Evolutionary conservation across 371 early-diverging fungal genomes (phyloP).

Genomic region (Syncephalastrum racemosum): DNA sequence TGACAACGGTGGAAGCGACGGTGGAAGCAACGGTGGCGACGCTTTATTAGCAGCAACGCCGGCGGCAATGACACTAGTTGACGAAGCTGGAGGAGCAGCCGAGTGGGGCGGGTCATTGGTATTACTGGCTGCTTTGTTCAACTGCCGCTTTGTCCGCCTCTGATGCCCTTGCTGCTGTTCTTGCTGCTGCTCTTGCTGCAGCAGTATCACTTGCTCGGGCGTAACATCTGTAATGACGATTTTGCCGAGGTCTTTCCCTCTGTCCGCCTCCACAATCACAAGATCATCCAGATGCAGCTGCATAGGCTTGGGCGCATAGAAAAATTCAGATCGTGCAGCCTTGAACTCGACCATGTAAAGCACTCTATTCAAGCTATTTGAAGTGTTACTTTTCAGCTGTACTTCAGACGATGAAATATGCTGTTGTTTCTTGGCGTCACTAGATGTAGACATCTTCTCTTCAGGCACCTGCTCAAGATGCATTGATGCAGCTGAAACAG

Average conservation of each 20-base stretch:
- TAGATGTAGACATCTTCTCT: background rate
- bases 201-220: constrained; percentile 48
- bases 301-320: constrained; percentile 56
- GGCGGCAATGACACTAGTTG: background rate
- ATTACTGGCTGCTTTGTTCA: too few relatives aligned
- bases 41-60: background rate
- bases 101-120: too few relatives aligned
- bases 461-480: constrained; percentile 10
- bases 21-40: too few relatives aligned
- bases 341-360: constrained; percentile 87
- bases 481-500: constrained; percentile 6
- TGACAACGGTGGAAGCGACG: background rate
- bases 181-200: constrained; percentile 19
- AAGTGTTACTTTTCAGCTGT: constrained; percentile 3
- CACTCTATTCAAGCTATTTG: constrained; percentile 25
- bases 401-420: background rate
- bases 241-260: constrained; percentile 93
- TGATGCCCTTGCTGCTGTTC: constrained; percentile 17
- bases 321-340: constrained; percentile 78
- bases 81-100: too few relatives aligned
- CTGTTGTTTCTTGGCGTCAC: background rate
- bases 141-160: too few relatives aligned
- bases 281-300: constrained; percentile 56
- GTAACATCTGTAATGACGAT: constrained; percentile 67
- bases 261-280: constrained; percentile 95